These are phyloP conservation scores for Phytophthora litchii DNA, from an alignment of 352 stramenopile genomes.

Conservation along the genomic window DNA sequence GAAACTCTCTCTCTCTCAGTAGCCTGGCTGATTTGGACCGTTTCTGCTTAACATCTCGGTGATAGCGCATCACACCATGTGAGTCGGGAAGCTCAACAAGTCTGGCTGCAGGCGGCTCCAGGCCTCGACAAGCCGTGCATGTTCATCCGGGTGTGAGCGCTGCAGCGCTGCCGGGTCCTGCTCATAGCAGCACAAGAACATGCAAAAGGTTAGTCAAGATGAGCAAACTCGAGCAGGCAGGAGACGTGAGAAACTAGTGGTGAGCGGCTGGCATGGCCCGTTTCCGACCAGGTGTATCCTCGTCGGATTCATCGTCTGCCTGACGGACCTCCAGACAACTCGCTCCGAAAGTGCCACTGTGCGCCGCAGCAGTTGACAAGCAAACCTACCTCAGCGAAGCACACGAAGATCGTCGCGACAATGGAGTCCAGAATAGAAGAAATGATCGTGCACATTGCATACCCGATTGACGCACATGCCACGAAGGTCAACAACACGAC, in stretches of 20 bases:
- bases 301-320: slow-evolving; percentile 29
- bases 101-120: slow-evolving; percentile 79
- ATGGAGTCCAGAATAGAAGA: slow-evolving; percentile 86
- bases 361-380: slow-evolving; percentile 9
- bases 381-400: slow-evolving; percentile 81
- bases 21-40: slow-evolving; percentile 3
- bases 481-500: slow-evolving; percentile 81
- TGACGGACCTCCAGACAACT: slow-evolving; percentile 18
- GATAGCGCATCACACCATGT: slow-evolving; percentile 31
- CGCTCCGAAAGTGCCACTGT: slow-evolving; percentile 14
- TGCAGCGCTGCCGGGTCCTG: slow-evolving; percentile 76
- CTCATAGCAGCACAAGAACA: slow-evolving; percentile 4
- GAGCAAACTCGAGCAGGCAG: slow-evolving; percentile 4
- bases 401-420: slow-evolving; percentile 88
- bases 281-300: slow-evolving; percentile 47
- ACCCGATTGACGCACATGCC: slow-evolving; percentile 73
- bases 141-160: slow-evolving; percentile 72
- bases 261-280: slow-evolving; percentile 23
- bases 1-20: slow-evolving; percentile 6
- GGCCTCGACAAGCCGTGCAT: slow-evolving; percentile 70
- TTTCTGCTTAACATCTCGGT: slow-evolving; percentile 23
- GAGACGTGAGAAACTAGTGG: slow-evolving; percentile 27
- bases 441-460: slow-evolving; percentile 86
- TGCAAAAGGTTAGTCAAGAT: slow-evolving; percentile 9
- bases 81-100: slow-evolving; percentile 52